Conservation (phyloP, 257 asterid species). For the Solanum paucissectum region DNA sequence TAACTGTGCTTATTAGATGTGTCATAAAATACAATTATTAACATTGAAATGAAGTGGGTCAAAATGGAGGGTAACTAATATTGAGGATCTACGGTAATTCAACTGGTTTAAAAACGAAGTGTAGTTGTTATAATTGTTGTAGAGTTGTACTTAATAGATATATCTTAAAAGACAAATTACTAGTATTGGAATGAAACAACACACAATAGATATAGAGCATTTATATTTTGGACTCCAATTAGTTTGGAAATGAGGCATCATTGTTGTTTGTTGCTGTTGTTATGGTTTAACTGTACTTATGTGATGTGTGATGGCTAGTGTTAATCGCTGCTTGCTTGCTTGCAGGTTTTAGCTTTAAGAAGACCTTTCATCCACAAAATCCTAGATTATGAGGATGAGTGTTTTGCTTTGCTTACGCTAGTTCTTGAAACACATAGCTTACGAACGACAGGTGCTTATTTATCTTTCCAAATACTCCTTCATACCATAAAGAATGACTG, state of each 20-base stretch:
- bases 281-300: not conserved
- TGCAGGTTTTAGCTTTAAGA: conserved; percentile 83
- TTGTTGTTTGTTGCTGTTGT: not conserved
- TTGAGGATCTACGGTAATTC: not conserved
- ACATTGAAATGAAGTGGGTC: not conserved
- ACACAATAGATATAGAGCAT: not conserved
- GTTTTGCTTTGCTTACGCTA: conserved; percentile 81
- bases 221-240: not conserved
- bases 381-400: conserved; percentile 89
- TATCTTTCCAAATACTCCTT: not conserved
- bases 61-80: not conserved
- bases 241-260: not conserved
- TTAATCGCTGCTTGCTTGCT: not conserved
- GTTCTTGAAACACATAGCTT: conserved; percentile 93
- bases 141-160: not conserved
- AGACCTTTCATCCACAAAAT: conserved; percentile 87
- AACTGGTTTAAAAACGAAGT: not conserved
- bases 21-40: not conserved
- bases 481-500: not conserved
- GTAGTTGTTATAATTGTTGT: not conserved
- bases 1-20: not conserved
- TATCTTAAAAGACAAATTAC: not conserved
- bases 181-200: not conserved
- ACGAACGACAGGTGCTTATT: conserved; percentile 52
- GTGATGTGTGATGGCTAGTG: not conserved